Evolutionary conservation across 139 green algal genomes (phyloP), one percentile per base, ranked within the genome.

Genomic region (Desmodesmus armatus): DNA sequence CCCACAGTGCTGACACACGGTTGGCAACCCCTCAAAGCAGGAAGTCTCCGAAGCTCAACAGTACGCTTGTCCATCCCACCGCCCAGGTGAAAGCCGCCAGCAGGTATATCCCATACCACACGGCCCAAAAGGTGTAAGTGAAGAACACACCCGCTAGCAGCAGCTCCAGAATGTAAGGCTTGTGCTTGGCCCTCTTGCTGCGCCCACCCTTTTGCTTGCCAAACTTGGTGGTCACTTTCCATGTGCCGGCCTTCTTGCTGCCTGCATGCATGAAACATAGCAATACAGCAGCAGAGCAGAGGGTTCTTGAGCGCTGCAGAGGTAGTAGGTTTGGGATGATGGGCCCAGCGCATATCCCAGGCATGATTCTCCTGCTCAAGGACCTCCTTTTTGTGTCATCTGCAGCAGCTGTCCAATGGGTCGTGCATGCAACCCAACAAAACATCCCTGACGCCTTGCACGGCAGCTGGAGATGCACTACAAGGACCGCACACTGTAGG

Each of bases 141-240:
- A 75, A n/a, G 60, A 84, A 84, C 2, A 76, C 6, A 2, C 60
- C 2, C 13, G 67, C 47, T 51, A 86, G 11, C 2, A 80, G 23
- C 69, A 86, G 67, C 37, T 86, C 80, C 49, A 86, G 69, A 21
- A 55, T 25, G 51, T 86, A 86, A 35, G 80, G 80, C 53, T 80
- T 80, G 69, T 86, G 80, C 51, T 75, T 51, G 55, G 43, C 40
- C 31, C 69, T 60, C 4, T 35, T 65, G 25, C 51, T 21, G 25
- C 31, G 13, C 9, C 39, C 40, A 3, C 51, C 69, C n/a, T n/a
- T n/a, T n/a, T n/a, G n/a, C 47, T 79, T 86, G 80, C 80, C 80
- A 80, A 86, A 86, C 80, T 86, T 86, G 33, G 58, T 80, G 40
- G 80, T 86, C 27, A 86, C 80, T 27, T 84, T 84, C 78, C 62